Percentiles rank a stretch among this genome's conserved stretches.
Conservation (phyloP, 1,284 basidiomycete species). For the Austroboletus novae-zelandiae region DNA sequence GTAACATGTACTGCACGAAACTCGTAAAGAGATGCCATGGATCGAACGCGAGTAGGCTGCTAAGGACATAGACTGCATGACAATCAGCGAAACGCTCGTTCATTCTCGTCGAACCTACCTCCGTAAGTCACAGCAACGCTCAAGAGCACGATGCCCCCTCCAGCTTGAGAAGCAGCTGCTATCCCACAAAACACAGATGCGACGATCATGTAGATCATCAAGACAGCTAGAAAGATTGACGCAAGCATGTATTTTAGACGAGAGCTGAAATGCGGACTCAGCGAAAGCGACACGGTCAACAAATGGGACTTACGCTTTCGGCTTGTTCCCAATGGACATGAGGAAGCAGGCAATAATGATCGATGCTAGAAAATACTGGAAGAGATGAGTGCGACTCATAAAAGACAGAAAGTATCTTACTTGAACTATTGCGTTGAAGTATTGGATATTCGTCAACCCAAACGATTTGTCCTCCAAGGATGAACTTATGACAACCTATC, state of each 20-base stretch:
- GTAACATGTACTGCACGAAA: conserved; percentile 84
- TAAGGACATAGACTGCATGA: conserved; percentile 62
- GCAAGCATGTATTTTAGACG: conserved; percentile 85
- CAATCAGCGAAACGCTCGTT: conserved; percentile 2
- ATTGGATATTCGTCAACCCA: conserved; percentile 64
- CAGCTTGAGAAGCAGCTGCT: conserved; percentile 63
- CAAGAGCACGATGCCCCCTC: conserved; percentile 74
- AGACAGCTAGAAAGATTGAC: conserved; percentile 71
- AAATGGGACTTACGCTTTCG: conserved; percentile 63
- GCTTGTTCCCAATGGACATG: conserved; percentile 96
- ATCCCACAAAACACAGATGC: conserved; percentile 76
- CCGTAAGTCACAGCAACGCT: conserved; percentile 87
- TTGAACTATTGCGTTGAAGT: conserved; percentile 79
- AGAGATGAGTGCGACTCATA: conserved; percentile 5
- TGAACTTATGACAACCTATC: conserved; percentile 80
- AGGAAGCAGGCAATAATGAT: conserved; percentile 88
- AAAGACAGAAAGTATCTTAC: conserved; percentile 34
- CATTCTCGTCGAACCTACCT: conserved; percentile 39
- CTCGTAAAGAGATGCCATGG: conserved; percentile 94
- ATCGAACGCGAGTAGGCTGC: conserved; percentile 87
- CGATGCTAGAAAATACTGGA: conserved; percentile 81
- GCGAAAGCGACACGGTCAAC: neutral
- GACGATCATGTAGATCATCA: conserved; percentile 82
- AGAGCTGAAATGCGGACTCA: conserved; percentile 44
- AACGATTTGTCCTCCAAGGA: conserved; percentile 82